phyloP scores from a whole-genome alignment of 192 early-diverging fungal genomes.

The Coemansia sp. region DNA sequence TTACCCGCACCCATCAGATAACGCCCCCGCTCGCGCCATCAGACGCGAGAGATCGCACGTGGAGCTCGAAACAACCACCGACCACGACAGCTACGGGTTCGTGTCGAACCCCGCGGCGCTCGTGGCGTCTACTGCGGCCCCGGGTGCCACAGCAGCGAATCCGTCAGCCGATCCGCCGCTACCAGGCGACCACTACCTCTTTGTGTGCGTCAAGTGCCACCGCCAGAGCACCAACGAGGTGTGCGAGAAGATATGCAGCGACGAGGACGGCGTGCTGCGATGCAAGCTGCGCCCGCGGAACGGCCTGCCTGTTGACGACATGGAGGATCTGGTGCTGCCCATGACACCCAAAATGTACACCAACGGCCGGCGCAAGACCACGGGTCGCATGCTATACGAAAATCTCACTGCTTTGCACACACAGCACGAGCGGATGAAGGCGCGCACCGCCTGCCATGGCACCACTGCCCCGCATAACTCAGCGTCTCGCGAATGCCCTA shows the following conservation, averaged over 20 bases:
- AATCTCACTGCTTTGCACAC: slow-evolving; percentile 49
- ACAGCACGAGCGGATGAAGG: slow-evolving; percentile 51
- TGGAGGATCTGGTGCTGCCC: slow-evolving; percentile 54
- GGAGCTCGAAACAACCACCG: slow-evolving; percentile 40
- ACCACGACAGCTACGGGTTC: slow-evolving; percentile 46
- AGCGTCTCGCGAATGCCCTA: slow-evolving; percentile 39
- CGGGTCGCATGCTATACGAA: slow-evolving; percentile 54
- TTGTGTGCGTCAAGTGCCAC: slow-evolving; percentile 55
- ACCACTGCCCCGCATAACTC: slow-evolving; percentile 28
- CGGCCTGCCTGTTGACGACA: slow-evolving; percentile 41
- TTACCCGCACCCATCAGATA: slow-evolving; percentile 28
- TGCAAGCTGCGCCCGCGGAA: slow-evolving; percentile 50
- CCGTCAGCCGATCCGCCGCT: background rate
- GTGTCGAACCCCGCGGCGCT: slow-evolving; percentile 48
- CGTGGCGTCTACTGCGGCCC: slow-evolving; percentile 2
- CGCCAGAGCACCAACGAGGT: slow-evolving; percentile 53
- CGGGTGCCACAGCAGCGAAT: background rate
- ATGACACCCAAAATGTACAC: slow-evolving; percentile 52
- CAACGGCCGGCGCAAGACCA: slow-evolving; percentile 49
- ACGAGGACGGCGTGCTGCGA: slow-evolving; percentile 50
- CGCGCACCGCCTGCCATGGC: slow-evolving; percentile 44
- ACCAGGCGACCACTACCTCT: slow-evolving; percentile 51
- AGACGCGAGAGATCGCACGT: slow-evolving; percentile 44
- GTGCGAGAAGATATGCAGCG: slow-evolving; percentile 56
- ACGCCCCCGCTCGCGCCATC: background rate